Percentiles rank a stretch among this genome's conserved stretches.
These are phyloP conservation scores for Globisporangium parvum DNA, from an alignment of 352 stramenopile species.

Conservation along the genomic window DNA sequence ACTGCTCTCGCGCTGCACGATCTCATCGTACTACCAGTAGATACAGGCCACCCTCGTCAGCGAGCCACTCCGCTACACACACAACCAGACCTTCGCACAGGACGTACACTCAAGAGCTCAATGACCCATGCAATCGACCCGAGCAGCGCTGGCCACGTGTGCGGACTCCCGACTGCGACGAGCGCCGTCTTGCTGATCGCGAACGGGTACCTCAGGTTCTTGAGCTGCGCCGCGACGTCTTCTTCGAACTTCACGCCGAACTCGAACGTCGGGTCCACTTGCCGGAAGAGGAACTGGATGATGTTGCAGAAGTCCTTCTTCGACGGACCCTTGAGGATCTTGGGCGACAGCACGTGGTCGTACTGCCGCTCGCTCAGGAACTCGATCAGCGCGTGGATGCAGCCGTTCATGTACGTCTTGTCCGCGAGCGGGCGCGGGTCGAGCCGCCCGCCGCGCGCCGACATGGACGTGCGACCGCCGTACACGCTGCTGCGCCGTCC, in stretches of 20 bases:
- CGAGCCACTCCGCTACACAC: not conserved
- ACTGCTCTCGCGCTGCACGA: slow-evolving; percentile 49
- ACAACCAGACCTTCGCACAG: not conserved
- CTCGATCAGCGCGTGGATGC: slow-evolving; percentile 90
- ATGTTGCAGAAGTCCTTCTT: slow-evolving; percentile 98
- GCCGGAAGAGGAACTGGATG: slow-evolving; percentile 94
- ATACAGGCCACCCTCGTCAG: not conserved
- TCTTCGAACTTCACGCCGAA: slow-evolving; percentile 76
- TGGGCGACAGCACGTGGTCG: slow-evolving; percentile 87
- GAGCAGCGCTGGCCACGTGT: slow-evolving; percentile 96
- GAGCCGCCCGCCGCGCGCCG: slow-evolving; percentile 28
- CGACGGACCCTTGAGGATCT: slow-evolving; percentile 90
- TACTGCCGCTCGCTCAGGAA: slow-evolving; percentile 92
- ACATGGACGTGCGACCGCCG: slow-evolving; percentile 50
- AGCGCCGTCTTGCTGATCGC: slow-evolving; percentile 95
- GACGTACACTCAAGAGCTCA: slow-evolving; percentile 86
- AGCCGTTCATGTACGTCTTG: slow-evolving; percentile 89
- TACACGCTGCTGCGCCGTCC: slow-evolving; percentile 61
- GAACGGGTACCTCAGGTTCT: slow-evolving; percentile 92
- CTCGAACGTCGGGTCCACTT: slow-evolving; percentile 90
- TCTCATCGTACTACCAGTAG: slow-evolving; percentile 73
- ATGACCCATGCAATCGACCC: slow-evolving; percentile 96
- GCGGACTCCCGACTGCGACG: slow-evolving; percentile 89
- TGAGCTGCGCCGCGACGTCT: slow-evolving; percentile 64
- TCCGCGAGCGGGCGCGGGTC: slow-evolving; percentile 88